These are phyloP conservation scores for Pseudogymnoascus sp. DNA, from an alignment of 2,329 filamentous ascomycete species.

Conservation along the genomic window DNA sequence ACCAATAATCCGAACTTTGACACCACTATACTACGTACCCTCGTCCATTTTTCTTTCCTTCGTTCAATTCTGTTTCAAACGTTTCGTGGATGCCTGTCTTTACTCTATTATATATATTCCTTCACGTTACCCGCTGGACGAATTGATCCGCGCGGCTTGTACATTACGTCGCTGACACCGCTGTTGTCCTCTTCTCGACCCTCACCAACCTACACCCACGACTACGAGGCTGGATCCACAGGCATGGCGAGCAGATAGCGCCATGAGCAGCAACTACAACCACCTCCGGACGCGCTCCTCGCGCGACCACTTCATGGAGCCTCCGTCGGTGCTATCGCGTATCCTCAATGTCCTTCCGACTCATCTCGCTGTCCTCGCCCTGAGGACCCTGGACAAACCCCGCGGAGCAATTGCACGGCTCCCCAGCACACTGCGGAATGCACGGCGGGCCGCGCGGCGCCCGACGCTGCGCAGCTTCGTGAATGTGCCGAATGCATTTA, in stretches of 20 bases:
- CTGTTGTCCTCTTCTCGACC: background rate
- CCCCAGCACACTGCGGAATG: background rate
- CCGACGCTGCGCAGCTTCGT: slow-evolving; percentile 37
- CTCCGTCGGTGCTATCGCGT: slow-evolving; percentile 21
- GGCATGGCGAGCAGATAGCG: slow-evolving; percentile 5
- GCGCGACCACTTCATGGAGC: slow-evolving; percentile 22
- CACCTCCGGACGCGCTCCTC: slow-evolving; percentile 14
- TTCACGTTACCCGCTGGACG: background rate
- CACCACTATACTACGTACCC: slow-evolving; percentile 6
- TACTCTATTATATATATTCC: slow-evolving; percentile 4
- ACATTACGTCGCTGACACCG: background rate
- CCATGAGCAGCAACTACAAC: slow-evolving; percentile 4
- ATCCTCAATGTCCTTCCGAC: slow-evolving; percentile 18
- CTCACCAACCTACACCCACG: background rate
- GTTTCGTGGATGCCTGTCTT: slow-evolving; percentile 4
- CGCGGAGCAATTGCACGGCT: slow-evolving; percentile 9
- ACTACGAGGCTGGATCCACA: background rate
- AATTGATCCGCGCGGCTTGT: background rate
- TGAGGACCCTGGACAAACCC: slow-evolving; percentile 17
- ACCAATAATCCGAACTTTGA: slow-evolving; percentile 1
- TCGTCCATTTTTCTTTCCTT: slow-evolving; percentile 1
- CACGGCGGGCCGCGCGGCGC: slow-evolving; percentile 1
- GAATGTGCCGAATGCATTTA: slow-evolving; percentile 59
- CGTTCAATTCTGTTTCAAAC: background rate
- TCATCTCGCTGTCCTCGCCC: slow-evolving; percentile 19